A percentile compares a stretch with the other conserved stretches of the same genome.
Evolutionary conservation across 805 yeast species (phyloP).

Genomic region (Cyberlindnera saturnus): DNA sequence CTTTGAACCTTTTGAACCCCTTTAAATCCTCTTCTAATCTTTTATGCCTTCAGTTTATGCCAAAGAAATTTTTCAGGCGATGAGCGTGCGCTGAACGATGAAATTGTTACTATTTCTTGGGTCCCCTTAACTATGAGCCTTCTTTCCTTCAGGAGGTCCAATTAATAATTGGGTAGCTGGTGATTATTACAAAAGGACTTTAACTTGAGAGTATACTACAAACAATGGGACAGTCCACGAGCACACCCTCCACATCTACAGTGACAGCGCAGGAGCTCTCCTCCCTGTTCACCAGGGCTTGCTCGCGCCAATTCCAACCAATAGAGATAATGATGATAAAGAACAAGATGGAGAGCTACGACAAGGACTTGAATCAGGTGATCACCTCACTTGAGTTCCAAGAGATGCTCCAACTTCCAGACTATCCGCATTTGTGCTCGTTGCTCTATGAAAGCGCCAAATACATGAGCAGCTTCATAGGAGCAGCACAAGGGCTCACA

Average conservation of each 20-base stretch:
- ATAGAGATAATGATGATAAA: conserved; percentile 30
- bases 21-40: background rate
- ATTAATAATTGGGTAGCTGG: no score
- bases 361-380: conserved; percentile 18
- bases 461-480: conserved; percentile 29
- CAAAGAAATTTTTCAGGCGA: background rate
- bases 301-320: conserved; percentile 27
- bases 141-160: no score
- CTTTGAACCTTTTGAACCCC: background rate
- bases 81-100: no score
- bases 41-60: background rate
- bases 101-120: no score
- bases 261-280: conserved; percentile 21
- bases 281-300: conserved; percentile 25
- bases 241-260: conserved; percentile 4
- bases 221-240: conserved; percentile 21
- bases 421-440: conserved; percentile 25
- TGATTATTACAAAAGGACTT: no score
- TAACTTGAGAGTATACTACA: no score
- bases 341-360: conserved; percentile 16
- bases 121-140: no score
- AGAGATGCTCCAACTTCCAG: conserved; percentile 32
- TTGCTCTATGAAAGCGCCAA: conserved; percentile 35
- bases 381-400: conserved; percentile 24
- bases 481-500: conserved; percentile 19